Base-by-base conservation (phyloP, 331 rosid species). In the Telfairia occidentalis region DNA sequence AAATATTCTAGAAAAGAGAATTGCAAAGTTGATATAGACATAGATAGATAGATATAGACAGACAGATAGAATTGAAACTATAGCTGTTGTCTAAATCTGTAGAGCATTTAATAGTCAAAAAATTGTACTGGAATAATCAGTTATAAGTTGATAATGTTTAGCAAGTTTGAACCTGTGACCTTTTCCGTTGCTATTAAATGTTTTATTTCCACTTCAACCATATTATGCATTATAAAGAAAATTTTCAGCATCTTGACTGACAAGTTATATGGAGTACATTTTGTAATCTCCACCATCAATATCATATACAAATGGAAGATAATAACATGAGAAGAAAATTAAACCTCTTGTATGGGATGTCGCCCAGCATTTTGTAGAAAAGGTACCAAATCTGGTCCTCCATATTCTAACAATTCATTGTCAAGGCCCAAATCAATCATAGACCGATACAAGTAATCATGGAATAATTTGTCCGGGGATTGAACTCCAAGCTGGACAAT, bases 381-480 rank as follows among this genome's bases (percentile, higher is more conserved):
- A 21, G 96, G 87, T 70, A 91, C 88, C 87, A 95, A 85, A 86
- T 95, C 97, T 65, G 97, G 95, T 75, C 99, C 99, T 73, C 99
- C 99, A 66, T 86, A 90, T 82, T 95, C 99, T 75, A 95, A 78
- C 83, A 95, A 86, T 81, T 87, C 96, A 83, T 87, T 83, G 81
- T 95, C 97, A 78, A 95, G 96, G 72, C 97, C 99, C 77, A 92
- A 83, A 75, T 91, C 96, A 78, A 95, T 92, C 99, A 95, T 91
- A 64, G 97, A 91, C 76, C 84, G 87, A 82, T 95, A 95, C 73
- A 95, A 86, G 85, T 90, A 87, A 84, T 89, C 90, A 0, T 87
- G 99, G 84, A 95, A 95, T 70, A 92, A 69, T 85, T 83, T 88
- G 83, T 95, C 99, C 21, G 96, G 86, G 15, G 97, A 95, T 78